phyloP scores from a whole-genome alignment of 2,329 filamentous ascomycete species.

The Hypoxylon sp. region DNA sequence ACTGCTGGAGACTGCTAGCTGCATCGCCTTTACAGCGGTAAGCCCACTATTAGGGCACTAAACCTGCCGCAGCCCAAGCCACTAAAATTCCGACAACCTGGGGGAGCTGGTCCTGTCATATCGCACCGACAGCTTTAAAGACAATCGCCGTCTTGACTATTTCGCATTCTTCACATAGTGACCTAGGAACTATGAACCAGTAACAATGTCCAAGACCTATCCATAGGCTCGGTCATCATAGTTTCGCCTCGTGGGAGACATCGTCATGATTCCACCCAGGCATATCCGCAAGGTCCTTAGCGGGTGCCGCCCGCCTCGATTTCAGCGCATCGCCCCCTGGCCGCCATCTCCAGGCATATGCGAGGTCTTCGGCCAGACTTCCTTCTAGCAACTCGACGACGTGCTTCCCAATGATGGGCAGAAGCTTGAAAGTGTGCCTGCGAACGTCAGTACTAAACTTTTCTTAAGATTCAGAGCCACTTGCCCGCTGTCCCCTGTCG shows the following conservation, averaged over 20 bases:
- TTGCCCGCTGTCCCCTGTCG: conserved; percentile 61
- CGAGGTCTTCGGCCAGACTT: conserved; percentile 54
- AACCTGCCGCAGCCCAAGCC: too few species aligned
- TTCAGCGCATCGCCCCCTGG: conserved; percentile 60
- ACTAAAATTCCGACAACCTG: too few species aligned
- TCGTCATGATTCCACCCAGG: conserved; percentile 56
- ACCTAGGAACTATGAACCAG: too few species aligned
- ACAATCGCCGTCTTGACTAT: too few species aligned
- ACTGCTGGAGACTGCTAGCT: too few species aligned
- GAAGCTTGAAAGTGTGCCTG: conserved; percentile 60
- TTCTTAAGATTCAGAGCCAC: conserved; percentile 19
- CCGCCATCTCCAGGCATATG: conserved; percentile 59
- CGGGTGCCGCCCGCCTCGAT: conserved; percentile 55
- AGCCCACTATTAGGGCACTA: too few species aligned
- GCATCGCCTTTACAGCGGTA: too few species aligned
- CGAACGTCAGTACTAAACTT: conserved; percentile 6
- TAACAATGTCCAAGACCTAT: neutral
- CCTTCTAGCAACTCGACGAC: conserved; percentile 60
- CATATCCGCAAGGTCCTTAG: conserved; percentile 61
- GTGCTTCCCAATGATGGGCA: conserved; percentile 61
- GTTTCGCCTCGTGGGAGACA: neutral
- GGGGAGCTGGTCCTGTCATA: too few species aligned
- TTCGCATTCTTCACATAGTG: too few species aligned
- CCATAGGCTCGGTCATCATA: conserved; percentile 19
- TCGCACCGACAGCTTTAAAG: too few species aligned